These are phyloP conservation scores for Globisporangium perplexum DNA, from an alignment of 352 stramenopile species.

Conservation along the genomic window DNA sequence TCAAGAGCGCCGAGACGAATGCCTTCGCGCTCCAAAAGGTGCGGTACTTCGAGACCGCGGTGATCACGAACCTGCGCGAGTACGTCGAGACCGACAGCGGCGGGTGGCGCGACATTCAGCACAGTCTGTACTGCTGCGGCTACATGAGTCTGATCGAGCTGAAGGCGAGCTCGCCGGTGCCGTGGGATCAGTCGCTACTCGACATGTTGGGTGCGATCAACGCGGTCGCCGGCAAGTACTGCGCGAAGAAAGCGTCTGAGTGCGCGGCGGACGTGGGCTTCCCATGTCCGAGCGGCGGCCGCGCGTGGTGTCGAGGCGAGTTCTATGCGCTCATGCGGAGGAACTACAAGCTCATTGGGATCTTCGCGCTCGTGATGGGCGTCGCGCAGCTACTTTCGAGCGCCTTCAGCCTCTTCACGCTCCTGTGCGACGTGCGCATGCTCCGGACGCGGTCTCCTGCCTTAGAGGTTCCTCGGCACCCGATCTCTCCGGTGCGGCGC, in stretches of 20 bases:
- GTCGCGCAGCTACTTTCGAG: constrained; percentile 37
- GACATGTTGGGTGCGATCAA: constrained; percentile 33
- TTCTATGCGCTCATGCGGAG: constrained; percentile 36
- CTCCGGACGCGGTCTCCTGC: constrained; percentile 26
- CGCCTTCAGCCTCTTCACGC: constrained; percentile 42
- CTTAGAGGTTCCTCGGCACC: constrained; percentile 24
- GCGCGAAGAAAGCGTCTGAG: constrained; percentile 19
- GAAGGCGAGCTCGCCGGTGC: constrained; percentile 7
- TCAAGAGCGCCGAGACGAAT: constrained; percentile 22
- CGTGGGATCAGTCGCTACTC: constrained; percentile 33
- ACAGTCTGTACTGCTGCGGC: constrained; percentile 48
- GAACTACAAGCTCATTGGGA: constrained; percentile 43
- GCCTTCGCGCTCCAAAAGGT: constrained; percentile 33
- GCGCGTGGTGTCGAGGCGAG: constrained; percentile 39
- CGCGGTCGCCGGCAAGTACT: constrained; percentile 30
- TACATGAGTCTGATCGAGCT: constrained; percentile 28
- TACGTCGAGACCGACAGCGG: constrained; percentile 21
- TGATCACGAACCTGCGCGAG: constrained; percentile 33
- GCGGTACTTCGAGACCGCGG: constrained; percentile 32
- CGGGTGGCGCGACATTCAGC: constrained; percentile 39
- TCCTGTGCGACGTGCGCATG: constrained; percentile 58
- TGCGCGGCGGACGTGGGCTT: constrained; percentile 9
- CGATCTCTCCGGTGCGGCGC: constrained; percentile 17
- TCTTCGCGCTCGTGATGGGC: constrained; percentile 39
- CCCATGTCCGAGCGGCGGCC: constrained; percentile 30